A percentile compares a stretch with the other conserved stretches of the same genome.
These are phyloP conservation scores for Fusarium nurragi DNA, from an alignment of 2,329 filamentous ascomycete species.

Conservation along the genomic window DNA sequence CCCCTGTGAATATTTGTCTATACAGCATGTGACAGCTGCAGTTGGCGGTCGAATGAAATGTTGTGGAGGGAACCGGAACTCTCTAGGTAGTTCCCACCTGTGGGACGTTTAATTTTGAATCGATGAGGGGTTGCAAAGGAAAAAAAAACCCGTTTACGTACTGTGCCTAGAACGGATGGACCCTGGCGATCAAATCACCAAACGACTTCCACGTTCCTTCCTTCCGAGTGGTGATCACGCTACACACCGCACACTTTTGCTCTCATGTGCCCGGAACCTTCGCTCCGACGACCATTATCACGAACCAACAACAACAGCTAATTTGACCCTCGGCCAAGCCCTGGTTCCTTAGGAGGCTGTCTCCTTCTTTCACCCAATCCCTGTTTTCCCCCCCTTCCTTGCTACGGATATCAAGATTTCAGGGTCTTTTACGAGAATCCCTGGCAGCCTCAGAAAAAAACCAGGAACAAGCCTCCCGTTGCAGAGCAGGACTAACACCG, in stretches of 20 bases:
- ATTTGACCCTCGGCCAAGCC: conserved; percentile 1
- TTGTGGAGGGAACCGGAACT: not conserved
- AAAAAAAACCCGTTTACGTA: not conserved
- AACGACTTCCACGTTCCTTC: conserved; percentile 1
- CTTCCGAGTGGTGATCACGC: not conserved
- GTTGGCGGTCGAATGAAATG: conserved; percentile 7
- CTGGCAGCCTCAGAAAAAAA: conserved; percentile 2
- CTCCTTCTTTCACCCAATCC: not conserved
- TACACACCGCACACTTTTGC: conserved; percentile 5
- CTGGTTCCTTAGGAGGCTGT: not conserved
- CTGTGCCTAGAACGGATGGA: conserved; percentile 31
- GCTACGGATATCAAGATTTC: conserved; percentile 17
- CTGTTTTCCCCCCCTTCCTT: not conserved
- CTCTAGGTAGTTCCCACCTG: conserved; percentile 19
- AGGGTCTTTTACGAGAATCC: conserved; percentile 18
- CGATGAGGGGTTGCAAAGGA: not conserved
- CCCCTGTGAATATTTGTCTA: not conserved
- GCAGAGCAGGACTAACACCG: conserved; percentile 14
- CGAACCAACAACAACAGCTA: not conserved
- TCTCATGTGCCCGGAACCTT: conserved; percentile 23
- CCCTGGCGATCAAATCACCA: conserved; percentile 39
- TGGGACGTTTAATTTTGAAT: conserved; percentile 19
- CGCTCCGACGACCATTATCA: conserved; percentile 15
- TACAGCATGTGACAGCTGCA: conserved; percentile 4
- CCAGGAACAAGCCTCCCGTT: conserved; percentile 12